Conservation (phyloP, 352 stramenopile species). For the Pythium dissotocum region DNA sequence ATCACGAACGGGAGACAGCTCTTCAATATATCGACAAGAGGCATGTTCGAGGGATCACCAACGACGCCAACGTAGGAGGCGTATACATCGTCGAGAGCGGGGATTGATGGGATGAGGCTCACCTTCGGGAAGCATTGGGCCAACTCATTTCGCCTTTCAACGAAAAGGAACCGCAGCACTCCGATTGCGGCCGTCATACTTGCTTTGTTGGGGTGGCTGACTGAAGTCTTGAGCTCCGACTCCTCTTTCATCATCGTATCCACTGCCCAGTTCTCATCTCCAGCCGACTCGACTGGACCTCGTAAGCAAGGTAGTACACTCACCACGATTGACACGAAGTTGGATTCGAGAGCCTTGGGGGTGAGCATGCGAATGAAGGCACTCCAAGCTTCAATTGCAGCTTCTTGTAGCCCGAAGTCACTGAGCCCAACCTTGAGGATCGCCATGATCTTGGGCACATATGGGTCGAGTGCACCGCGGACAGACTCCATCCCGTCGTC, state of each 20-base stretch:
- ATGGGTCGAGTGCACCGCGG: slow-evolving; percentile 69
- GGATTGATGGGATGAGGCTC: slow-evolving; percentile 62
- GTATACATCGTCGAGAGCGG: slow-evolving; percentile 70
- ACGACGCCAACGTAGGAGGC: slow-evolving; percentile 53
- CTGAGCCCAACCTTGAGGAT: slow-evolving; percentile 79
- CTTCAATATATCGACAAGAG: slow-evolving; percentile 48
- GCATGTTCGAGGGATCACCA: slow-evolving; percentile 43
- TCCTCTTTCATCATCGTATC: slow-evolving; percentile 1
- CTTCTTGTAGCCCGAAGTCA: slow-evolving; percentile 53
- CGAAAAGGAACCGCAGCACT: slow-evolving; percentile 62
- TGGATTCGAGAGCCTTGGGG: slow-evolving; percentile 75
- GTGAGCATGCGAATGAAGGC: slow-evolving; percentile 83
- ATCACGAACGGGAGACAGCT: slow-evolving; percentile 65
- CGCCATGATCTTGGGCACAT: slow-evolving; percentile 90
- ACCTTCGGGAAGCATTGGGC: slow-evolving; percentile 68
- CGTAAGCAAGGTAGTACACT: slow-evolving; percentile 79
- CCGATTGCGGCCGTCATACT: slow-evolving; percentile 7
- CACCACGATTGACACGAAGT: slow-evolving; percentile 87
- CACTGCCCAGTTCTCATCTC: not conserved
- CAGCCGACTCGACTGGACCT: not conserved
- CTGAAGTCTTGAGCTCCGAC: slow-evolving; percentile 7
- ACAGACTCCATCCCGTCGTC: slow-evolving; percentile 31
- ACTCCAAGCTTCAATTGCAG: slow-evolving; percentile 73
- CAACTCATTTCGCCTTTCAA: slow-evolving; percentile 63
- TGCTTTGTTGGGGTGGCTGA: not conserved